These are phyloP conservation scores for Astrocystis sublimbata DNA, from an alignment of 495 filamentous ascomycete species.

Conservation along the genomic window DNA sequence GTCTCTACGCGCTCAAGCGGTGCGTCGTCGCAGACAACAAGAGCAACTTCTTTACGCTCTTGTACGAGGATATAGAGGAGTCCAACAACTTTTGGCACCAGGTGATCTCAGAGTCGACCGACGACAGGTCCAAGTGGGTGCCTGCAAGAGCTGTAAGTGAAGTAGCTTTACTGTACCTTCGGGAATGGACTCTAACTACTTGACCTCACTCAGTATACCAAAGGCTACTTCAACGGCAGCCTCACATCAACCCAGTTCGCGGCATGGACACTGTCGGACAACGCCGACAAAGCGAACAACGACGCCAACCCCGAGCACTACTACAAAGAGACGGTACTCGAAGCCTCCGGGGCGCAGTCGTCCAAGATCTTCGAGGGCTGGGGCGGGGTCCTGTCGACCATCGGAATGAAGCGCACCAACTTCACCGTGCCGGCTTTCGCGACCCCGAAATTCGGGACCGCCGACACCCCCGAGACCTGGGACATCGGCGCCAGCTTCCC, in stretches of 20 bases:
- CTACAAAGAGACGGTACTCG: conserved; percentile 22
- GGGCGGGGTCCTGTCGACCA: conserved; percentile 26
- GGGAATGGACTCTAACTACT: not conserved
- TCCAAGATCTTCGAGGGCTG: conserved; percentile 34
- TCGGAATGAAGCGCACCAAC: conserved; percentile 26
- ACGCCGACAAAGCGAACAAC: conserved; percentile 29
- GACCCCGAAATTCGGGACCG: conserved; percentile 18
- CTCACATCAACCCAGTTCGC: conserved; percentile 22
- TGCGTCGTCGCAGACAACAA: conserved; percentile 15
- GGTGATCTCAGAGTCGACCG: conserved; percentile 19
- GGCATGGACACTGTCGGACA: conserved; percentile 24
- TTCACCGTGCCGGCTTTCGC: conserved; percentile 33
- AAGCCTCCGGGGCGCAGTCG: conserved; percentile 9
- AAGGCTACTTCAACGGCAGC: conserved; percentile 20
- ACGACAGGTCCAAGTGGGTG: conserved; percentile 21
- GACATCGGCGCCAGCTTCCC: conserved; percentile 15
- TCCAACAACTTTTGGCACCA: conserved; percentile 27
- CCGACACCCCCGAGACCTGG: conserved; percentile 21
- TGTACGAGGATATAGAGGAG: conserved; percentile 24
- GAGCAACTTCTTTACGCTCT: conserved; percentile 20
- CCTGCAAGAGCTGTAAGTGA: conserved; percentile 21
- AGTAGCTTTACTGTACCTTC: not conserved
- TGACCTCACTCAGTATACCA: conserved; percentile 10
- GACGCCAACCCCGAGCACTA: conserved; percentile 36
- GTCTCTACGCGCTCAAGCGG: conserved; percentile 18